Conservation (phyloP, 768 basidiomycete species). For the Tulasnella sp. region DNA sequence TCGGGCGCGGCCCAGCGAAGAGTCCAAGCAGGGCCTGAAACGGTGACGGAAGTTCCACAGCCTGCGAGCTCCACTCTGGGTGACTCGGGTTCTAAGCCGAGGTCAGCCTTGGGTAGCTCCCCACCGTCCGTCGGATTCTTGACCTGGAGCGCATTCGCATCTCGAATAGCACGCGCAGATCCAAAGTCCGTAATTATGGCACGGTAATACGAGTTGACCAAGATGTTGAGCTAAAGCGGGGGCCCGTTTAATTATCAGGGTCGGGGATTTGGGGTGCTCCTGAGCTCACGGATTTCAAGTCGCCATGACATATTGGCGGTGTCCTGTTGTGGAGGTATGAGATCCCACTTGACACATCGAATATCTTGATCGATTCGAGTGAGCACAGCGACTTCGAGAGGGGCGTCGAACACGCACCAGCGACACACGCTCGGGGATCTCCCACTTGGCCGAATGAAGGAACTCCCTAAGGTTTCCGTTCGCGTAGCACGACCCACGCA, state of each 20-base stretch:
- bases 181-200: background rate
- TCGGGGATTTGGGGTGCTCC: background rate
- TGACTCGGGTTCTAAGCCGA: background rate
- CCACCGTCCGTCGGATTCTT: background rate
- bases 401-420: background rate
- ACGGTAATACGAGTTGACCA: background rate
- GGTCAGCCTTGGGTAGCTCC: background rate
- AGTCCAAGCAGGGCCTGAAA: background rate
- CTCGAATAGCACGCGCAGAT: background rate
- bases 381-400: background rate
- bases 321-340: background rate
- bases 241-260: background rate
- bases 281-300: background rate
- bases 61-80: background rate
- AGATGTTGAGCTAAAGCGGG: background rate
- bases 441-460: background rate
- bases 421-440: constrained; percentile 5
- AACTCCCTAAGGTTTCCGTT: background rate
- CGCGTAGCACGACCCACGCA: background rate
- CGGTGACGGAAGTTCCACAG: background rate
- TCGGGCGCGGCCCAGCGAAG: background rate
- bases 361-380: background rate
- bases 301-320: background rate
- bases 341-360: background rate
- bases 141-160: background rate